phyloP scores from a whole-genome alignment of 75 land plant genomes.

The Picea glauca region DNA sequence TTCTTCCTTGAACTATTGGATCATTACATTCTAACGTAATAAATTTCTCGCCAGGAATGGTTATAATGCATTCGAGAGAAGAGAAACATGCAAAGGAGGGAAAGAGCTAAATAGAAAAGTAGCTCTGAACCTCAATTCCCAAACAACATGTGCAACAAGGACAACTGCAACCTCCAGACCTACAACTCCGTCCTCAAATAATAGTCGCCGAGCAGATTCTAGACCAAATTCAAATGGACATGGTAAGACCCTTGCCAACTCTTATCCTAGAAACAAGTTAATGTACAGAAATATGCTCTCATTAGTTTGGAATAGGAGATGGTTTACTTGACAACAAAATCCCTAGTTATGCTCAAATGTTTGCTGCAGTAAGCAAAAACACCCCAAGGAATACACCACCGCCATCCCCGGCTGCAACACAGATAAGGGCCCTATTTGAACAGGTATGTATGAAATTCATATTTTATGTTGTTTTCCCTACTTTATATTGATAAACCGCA shows the following conservation, averaged over 20 bases:
- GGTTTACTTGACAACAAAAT: too few species aligned
- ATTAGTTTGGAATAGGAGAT: too few species aligned
- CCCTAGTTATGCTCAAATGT: not conserved
- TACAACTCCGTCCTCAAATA: not conserved
- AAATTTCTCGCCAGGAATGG: slow-evolving; percentile 17
- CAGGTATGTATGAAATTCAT: slow-evolving; percentile 19
- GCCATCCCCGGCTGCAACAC: slow-evolving; percentile 7
- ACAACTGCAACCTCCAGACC: not conserved
- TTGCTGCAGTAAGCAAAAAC: not conserved
- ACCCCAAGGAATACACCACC: not conserved
- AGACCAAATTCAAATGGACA: not conserved
- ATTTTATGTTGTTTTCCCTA: not conserved
- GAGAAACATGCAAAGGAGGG: slow-evolving; percentile 56
- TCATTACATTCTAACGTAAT: not conserved
- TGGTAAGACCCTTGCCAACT: slow-evolving; percentile 2
- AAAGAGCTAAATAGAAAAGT: slow-evolving; percentile 26
- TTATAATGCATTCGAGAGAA: slow-evolving; percentile 69
- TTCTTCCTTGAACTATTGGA: not conserved
- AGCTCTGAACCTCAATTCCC: slow-evolving; percentile 20
- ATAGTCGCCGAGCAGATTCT: slow-evolving; percentile 1
- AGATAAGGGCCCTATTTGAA: slow-evolving; percentile 34
- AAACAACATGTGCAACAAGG: not conserved
- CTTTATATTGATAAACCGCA: not conserved
- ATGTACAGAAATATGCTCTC: not conserved
- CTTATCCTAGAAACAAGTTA: not conserved